These are phyloP conservation scores for Gamarada debralockiae DNA, from an alignment of 495 filamentous ascomycete genomes.

Conservation along the genomic window DNA sequence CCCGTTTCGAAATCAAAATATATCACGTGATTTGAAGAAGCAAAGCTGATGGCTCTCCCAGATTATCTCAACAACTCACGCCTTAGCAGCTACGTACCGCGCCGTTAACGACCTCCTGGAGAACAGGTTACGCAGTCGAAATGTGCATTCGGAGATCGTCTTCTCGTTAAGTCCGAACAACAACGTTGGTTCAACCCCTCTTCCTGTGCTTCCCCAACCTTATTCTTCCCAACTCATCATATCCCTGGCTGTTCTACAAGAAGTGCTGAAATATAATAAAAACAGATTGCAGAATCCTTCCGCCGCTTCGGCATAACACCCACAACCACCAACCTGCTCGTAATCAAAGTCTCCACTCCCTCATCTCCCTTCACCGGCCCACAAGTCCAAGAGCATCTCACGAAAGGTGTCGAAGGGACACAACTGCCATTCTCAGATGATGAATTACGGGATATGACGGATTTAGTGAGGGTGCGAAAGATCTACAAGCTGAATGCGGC, in stretches of 20 bases:
- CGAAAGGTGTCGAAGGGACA: slow-evolving; percentile 55
- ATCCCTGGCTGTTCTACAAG: slow-evolving; percentile 7
- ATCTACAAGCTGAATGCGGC: slow-evolving; percentile 71
- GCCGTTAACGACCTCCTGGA: slow-evolving; percentile 62
- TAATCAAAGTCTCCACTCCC: slow-evolving; percentile 62
- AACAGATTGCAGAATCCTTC: slow-evolving; percentile 86
- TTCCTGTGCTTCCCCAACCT: neutral
- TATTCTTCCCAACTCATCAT: slow-evolving; percentile 2
- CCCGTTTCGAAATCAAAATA: too few relatives aligned
- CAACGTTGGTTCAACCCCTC: slow-evolving; percentile 53
- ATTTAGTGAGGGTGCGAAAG: slow-evolving; percentile 71
- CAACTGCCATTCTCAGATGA: slow-evolving; percentile 61
- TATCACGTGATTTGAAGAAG: slow-evolving; percentile 14
- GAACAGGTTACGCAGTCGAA: slow-evolving; percentile 66
- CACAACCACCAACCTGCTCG: slow-evolving; percentile 63
- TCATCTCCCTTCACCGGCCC: slow-evolving; percentile 37
- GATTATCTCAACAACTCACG: slow-evolving; percentile 23
- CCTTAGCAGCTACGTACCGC: slow-evolving; percentile 72
- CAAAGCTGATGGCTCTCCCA: neutral
- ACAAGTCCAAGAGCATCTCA: slow-evolving; percentile 61
- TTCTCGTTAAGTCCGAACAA: slow-evolving; percentile 78
- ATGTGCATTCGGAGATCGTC: slow-evolving; percentile 92
- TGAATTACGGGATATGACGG: slow-evolving; percentile 49
- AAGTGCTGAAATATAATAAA: neutral
- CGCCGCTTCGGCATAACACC: slow-evolving; percentile 77